These are phyloP conservation scores for Trypanosoma mega DNA, from an alignment of 208 protist genomes.

Conservation along the genomic window DNA sequence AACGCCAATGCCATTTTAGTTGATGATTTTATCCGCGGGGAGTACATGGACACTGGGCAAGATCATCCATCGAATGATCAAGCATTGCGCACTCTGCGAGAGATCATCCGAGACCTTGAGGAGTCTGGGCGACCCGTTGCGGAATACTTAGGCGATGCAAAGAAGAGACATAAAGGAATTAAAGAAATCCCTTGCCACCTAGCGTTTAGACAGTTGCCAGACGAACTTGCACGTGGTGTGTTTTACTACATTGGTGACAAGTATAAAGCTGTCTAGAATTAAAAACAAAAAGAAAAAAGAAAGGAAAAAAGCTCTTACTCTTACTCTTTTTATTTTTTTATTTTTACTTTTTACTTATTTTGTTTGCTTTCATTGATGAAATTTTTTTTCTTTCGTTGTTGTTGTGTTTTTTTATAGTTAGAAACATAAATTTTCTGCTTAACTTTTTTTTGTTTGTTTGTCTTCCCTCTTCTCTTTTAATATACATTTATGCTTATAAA, in stretches of 20 bases:
- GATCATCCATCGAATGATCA: conserved; percentile 81
- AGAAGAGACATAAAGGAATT: conserved; percentile 51
- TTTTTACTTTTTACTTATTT: neutral
- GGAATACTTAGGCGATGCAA: conserved; percentile 71
- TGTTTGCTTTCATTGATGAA: conserved; percentile 1
- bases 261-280: conserved; percentile 26
- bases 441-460: conserved; percentile 18
- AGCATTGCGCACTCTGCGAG: conserved; percentile 65
- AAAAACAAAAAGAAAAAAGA: neutral
- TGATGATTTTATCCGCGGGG: conserved; percentile 87
- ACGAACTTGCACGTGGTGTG: conserved; percentile 83
- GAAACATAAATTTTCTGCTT: neutral
- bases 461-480: conserved; percentile 11
- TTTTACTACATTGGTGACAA: conserved; percentile 89
- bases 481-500: neutral
- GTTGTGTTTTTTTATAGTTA: too few relatives aligned
- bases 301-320: neutral
- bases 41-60: conserved; percentile 89
- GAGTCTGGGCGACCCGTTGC: conserved; percentile 49
- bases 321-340: neutral
- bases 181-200: conserved; percentile 87
- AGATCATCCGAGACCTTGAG: conserved; percentile 77
- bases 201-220: conserved; percentile 79
- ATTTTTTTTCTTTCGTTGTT: conserved; percentile 12
- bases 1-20: conserved; percentile 88